Evolutionary conservation across 768 basidiomycete species (phyloP).

Genomic region (Tulasnella calospora): DNA sequence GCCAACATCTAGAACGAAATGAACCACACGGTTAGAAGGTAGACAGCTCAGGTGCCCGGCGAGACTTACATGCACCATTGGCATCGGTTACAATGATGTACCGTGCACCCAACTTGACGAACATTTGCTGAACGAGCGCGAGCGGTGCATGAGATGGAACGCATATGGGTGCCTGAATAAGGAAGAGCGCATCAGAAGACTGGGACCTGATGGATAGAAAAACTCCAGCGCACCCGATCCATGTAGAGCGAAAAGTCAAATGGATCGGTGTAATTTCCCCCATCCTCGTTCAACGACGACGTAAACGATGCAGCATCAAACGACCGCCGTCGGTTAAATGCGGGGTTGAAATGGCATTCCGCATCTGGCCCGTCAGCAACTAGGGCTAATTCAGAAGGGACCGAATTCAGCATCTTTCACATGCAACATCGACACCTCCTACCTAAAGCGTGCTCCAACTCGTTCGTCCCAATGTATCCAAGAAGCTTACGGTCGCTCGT

Average conservation of each 20-base stretch:
- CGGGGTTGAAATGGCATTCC: conserved; percentile 56
- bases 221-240: conserved; percentile 58
- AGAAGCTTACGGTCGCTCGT: conserved; percentile 57
- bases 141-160: conserved; percentile 80
- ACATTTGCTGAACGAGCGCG: conserved; percentile 89
- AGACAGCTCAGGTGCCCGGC: background rate
- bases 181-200: conserved; percentile 1
- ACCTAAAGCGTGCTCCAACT: conserved; percentile 91
- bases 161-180: conserved; percentile 71
- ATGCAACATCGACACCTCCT: conserved; percentile 33
- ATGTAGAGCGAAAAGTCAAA: conserved; percentile 86
- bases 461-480: conserved; percentile 87
- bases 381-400: conserved; percentile 45
- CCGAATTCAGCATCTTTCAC: background rate
- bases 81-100: conserved; percentile 81
- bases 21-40: conserved; percentile 5
- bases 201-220: background rate
- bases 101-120: conserved; percentile 87
- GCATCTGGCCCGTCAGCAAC: conserved; percentile 70
- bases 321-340: background rate
- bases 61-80: conserved; percentile 68
- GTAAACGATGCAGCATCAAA: conserved; percentile 28
- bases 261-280: conserved; percentile 43
- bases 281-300: conserved; percentile 31
- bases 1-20: conserved; percentile 60